Evolutionary conservation across 345 rosid species (phyloP), one percentile per base, ranked within the genome.

Genomic region (Reutealis trisperma): DNA sequence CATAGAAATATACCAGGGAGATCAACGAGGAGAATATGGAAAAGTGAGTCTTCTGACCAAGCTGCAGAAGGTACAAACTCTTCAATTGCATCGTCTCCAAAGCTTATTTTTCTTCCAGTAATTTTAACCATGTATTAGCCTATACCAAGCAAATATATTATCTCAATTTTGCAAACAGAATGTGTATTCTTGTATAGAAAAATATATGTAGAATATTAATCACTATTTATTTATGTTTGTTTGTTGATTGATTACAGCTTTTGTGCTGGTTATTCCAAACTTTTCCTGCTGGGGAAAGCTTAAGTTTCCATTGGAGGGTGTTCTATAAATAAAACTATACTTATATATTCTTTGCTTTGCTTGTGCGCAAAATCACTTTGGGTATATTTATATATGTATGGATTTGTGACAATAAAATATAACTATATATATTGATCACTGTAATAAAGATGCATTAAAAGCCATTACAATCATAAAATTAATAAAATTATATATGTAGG

Each of bases 1-100:
- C 24, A 25, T 24, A 76, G 45, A 60, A 49, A 30, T 2, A 16
- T 88, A 89, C 94, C 90, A 1, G 91, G 94, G 74, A 90, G 90
- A 82, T 86, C 83, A 22, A 90, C 47, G 3, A 85, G 86, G 77
- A 90, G 91, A 82, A 62, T 80, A 78, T 83, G 82, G 81, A 55
- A 67, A 21, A 77, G 32, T 9, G 81, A 55, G 77, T 89, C 91
- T 55, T 87, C 87, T 0, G 73, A 73, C 94, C 92, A 90, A 72
- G 70, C 87, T 0, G 85, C 82, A 67, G 87, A 70, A 61, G 92
- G 90, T 18, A 61, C 79, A 25, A 85, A 57, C 73, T 79, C 83
- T 63, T 81, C 72, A 22, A 77, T 84, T 13, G 16, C 2, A 34
- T 52, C 86, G 57, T 27, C 66, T 25, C 37, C 3, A 0, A 81